These are phyloP conservation scores for Prosopis cineraria DNA, from an alignment of 306 rosid genomes.

Conservation along the genomic window DNA sequence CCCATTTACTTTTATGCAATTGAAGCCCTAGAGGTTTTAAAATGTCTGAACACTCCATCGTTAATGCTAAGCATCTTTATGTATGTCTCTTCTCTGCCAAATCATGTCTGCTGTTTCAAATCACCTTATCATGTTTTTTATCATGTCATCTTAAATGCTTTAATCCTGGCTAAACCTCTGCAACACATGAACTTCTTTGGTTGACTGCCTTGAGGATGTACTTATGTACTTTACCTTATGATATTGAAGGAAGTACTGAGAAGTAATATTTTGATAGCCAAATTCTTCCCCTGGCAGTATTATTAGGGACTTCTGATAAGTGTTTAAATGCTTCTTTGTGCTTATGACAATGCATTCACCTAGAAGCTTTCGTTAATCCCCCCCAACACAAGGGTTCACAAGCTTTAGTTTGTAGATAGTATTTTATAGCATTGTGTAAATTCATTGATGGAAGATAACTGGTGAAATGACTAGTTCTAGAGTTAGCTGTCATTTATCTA, in stretches of 20 bases:
- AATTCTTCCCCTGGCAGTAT: neutral
- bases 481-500: slow-evolving; percentile 36
- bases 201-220: neutral
- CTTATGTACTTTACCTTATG: slow-evolving; percentile 7
- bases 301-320: neutral
- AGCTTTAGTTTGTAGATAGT: slow-evolving; percentile 11
- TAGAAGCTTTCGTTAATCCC: slow-evolving; percentile 34
- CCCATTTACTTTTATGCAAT: neutral
- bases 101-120: neutral
- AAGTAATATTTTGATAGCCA: neutral
- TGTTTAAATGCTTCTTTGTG: neutral
- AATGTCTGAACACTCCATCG: neutral
- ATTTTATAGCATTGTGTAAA: slow-evolving; percentile 23
- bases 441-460: slow-evolving; percentile 24
- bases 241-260: slow-evolving; percentile 33
- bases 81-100: neutral
- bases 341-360: slow-evolving; percentile 36
- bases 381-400: neutral
- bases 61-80: neutral
- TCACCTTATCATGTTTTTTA: neutral
- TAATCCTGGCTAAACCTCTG: neutral
- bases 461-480: slow-evolving; percentile 6
- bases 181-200: neutral
- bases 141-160: neutral
- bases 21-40: neutral